Evolutionary conservation across 2,329 filamentous ascomycete genomes (phyloP).

Genomic region (Sporothrix variecibatus): DNA sequence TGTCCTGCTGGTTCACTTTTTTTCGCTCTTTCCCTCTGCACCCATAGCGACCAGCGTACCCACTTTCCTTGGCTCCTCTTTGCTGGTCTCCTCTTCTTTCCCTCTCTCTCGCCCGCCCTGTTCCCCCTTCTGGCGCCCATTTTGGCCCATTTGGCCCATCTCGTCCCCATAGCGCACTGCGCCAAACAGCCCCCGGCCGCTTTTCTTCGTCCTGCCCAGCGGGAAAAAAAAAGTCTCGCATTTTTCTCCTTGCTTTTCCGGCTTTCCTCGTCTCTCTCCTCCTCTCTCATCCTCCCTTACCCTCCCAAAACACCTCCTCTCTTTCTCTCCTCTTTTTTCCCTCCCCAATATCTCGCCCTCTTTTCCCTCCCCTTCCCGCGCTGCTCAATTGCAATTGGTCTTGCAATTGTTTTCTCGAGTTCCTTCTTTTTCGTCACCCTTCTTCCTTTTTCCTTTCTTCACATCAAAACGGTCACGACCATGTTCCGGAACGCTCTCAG

Average conservation of each 20-base stretch:
- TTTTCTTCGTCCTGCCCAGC: constrained; percentile 26
- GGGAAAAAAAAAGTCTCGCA: constrained; percentile 31
- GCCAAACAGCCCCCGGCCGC: constrained; percentile 21
- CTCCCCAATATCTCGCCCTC: constrained; percentile 11
- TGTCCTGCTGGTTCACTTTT: constrained; percentile 7
- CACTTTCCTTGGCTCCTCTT: constrained; percentile 17
- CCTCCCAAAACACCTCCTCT: constrained; percentile 24
- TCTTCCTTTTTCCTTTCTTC: constrained; percentile 35
- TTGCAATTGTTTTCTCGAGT: constrained; percentile 49
- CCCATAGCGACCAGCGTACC: constrained; percentile 14
- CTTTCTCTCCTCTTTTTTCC: constrained; percentile 14
- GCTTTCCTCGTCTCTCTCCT: constrained; percentile 28
- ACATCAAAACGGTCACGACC: constrained; percentile 40
- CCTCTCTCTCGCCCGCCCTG: constrained; percentile 5
- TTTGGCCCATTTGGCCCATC: neutral
- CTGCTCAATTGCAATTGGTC: constrained; percentile 56
- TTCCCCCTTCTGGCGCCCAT: neutral
- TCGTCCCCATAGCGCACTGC: neutral
- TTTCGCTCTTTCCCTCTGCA: constrained; percentile 18
- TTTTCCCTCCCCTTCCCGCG: constrained; percentile 20
- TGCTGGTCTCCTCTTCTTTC: neutral
- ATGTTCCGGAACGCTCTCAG: constrained; percentile 99
- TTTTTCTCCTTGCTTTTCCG: constrained; percentile 31
- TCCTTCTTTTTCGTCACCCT: constrained; percentile 49
- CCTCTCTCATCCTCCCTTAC: constrained; percentile 4